phyloP scores from a whole-genome alignment of 202 grass and related monocot species.

The Eragrostis tef region DNA sequence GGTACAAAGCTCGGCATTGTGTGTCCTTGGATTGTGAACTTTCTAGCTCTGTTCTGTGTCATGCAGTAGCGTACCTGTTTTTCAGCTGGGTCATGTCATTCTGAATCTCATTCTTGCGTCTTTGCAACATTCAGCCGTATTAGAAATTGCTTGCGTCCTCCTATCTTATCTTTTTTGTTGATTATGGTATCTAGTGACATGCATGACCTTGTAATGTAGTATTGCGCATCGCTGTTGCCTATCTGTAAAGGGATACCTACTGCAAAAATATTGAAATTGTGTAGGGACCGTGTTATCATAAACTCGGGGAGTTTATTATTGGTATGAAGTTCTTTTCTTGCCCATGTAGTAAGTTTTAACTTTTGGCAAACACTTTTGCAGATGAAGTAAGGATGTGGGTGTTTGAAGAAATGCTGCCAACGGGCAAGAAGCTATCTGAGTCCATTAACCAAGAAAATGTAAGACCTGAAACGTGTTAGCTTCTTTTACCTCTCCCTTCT shows the following conservation, averaged over 20 bases:
- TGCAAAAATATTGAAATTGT: neutral
- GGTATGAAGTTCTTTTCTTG: neutral
- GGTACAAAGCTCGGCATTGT: neutral
- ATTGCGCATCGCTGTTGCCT: neutral
- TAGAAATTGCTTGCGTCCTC: neutral
- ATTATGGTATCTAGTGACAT: neutral
- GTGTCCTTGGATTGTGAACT: neutral
- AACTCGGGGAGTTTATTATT: neutral
- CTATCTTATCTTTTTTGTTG: neutral
- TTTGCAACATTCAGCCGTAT: neutral
- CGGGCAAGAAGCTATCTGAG: slow-evolving; percentile 77
- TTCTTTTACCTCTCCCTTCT: slow-evolving; percentile 2
- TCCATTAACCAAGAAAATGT: slow-evolving; percentile 88
- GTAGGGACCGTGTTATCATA: neutral
- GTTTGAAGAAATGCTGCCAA: slow-evolving; percentile 78
- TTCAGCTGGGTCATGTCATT: neutral
- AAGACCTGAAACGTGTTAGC: slow-evolving; percentile 15
- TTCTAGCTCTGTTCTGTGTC: neutral
- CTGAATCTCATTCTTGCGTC: neutral
- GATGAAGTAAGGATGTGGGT: slow-evolving; percentile 99
- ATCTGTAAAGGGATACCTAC: neutral
- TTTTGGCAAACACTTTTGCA: slow-evolving; percentile 16
- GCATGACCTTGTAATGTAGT: neutral
- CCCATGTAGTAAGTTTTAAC: neutral
- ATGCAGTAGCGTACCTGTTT: neutral